Conservation (phyloP, 1,284 basidiomycete species). For the Amylostereum areolatum region DNA sequence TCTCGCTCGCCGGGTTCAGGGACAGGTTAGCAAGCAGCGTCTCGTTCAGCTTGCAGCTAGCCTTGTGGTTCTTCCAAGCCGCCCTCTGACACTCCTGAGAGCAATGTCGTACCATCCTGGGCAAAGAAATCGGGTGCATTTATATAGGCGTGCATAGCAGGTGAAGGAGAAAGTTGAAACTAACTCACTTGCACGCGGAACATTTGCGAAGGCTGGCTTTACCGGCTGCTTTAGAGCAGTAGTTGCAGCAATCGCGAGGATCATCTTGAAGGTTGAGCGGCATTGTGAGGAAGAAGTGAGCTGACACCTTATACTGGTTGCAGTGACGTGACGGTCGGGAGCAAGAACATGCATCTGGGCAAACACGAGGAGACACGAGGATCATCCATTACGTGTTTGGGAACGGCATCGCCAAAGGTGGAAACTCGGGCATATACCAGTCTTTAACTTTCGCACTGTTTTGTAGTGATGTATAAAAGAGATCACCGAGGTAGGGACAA, state of each 20-base stretch:
- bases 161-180: neutral
- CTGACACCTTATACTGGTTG: too few relatives aligned
- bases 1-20: constrained; percentile 10
- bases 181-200: constrained; percentile 22
- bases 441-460: too few relatives aligned
- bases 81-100: constrained; percentile 22
- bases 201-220: constrained; percentile 24
- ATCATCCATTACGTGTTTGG: too few relatives aligned
- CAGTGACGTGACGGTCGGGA: too few relatives aligned
- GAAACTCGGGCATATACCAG: too few relatives aligned
- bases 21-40: constrained; percentile 11
- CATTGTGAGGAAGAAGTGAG: too few relatives aligned
- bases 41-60: neutral
- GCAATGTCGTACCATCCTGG: constrained; percentile 19
- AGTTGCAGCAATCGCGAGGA: constrained; percentile 19
- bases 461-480: too few relatives aligned
- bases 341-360: too few relatives aligned
- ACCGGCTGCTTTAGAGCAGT: constrained; percentile 20
- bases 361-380: too few relatives aligned
- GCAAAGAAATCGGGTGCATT: neutral
- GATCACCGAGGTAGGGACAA: too few relatives aligned
- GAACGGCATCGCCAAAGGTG: too few relatives aligned
- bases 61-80: constrained; percentile 24
- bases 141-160: neutral
- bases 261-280: neutral